Conservation (phyloP, 2,329 filamentous ascomycete genomes). For the Monosporascus sp. region DNA sequence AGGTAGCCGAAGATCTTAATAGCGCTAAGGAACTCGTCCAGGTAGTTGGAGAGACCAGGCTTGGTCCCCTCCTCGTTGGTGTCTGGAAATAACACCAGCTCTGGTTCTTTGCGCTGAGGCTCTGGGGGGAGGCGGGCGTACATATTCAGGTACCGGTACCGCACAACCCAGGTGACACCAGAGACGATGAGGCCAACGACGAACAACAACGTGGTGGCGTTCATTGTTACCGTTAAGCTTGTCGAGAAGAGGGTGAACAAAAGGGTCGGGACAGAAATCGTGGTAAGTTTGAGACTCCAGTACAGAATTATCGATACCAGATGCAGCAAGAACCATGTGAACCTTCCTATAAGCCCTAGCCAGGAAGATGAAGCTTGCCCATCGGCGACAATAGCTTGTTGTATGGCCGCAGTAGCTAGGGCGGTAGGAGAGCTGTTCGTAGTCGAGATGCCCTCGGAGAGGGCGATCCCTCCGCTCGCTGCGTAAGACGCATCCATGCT, state of each 20-base stretch:
- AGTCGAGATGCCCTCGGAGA: constrained; percentile 19
- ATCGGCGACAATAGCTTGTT: constrained; percentile 17
- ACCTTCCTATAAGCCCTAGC: constrained; percentile 51
- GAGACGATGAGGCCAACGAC: constrained; percentile 73
- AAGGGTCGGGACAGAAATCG: constrained; percentile 83
- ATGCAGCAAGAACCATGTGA: constrained; percentile 51
- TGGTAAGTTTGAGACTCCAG: constrained; percentile 78
- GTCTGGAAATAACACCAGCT: constrained; percentile 92
- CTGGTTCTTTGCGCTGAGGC: constrained; percentile 90
- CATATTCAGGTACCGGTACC: constrained; percentile 95
- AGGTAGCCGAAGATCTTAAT: constrained; percentile 99
- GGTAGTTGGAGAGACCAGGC: constrained; percentile 86
- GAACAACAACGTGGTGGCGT: constrained; percentile 91
- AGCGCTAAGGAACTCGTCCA: constrained; percentile 95
- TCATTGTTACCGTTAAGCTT: constrained; percentile 96
- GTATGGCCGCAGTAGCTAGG: constrained; percentile 16
- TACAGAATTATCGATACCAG: constrained; percentile 58
- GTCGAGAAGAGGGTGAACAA: constrained; percentile 58
- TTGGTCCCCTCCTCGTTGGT: constrained; percentile 86
- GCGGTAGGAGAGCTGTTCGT: constrained; percentile 19
- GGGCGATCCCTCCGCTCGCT: constrained; percentile 9
- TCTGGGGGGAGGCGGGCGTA: constrained; percentile 91
- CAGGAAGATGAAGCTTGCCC: constrained; percentile 38
- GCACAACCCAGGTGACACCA: constrained; percentile 86
- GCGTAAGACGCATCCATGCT: constrained; percentile 9